Conservation (phyloP, 305 asterid genomes). For the Petunia hybrid region DNA sequence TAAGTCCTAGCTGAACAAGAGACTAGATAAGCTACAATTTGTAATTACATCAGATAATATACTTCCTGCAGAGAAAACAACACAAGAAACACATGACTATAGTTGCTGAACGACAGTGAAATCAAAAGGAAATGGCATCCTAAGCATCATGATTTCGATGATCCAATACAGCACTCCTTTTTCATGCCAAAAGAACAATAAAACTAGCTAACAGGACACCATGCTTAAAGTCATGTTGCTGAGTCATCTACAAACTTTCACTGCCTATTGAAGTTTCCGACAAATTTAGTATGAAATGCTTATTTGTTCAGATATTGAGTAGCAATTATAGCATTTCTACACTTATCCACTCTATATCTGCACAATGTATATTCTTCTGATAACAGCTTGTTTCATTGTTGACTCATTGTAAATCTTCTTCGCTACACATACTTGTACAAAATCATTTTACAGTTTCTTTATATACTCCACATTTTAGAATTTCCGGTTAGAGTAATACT, state of each 20-base stretch:
- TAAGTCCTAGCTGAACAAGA: not conserved
- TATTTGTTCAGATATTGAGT: not conserved
- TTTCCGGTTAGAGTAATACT: slow-evolving; percentile 20
- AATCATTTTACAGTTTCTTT: slow-evolving; percentile 4
- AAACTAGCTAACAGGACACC: not conserved
- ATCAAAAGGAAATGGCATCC: slow-evolving; percentile 11
- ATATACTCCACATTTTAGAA: not conserved
- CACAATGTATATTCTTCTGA: not conserved
- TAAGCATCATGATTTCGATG: not conserved
- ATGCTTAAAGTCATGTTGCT: slow-evolving; percentile 8
- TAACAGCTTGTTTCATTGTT: slow-evolving; percentile 8
- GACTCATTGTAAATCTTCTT: not conserved
- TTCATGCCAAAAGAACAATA: not conserved
- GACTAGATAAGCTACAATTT: not conserved
- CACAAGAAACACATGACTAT: slow-evolving; percentile 1
- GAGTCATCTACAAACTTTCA: slow-evolving; percentile 7
- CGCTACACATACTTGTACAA: slow-evolving; percentile 5
- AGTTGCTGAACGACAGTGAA: not conserved
- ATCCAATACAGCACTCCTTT: not conserved
- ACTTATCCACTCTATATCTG: not conserved
- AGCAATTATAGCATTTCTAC: not conserved
- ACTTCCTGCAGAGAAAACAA: not conserved
- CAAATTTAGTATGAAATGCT: not conserved
- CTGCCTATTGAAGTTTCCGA: slow-evolving; percentile 13
- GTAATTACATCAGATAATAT: not conserved